Conservation (phyloP, 768 basidiomycete genomes). For the Coprinopsis cinerea region DNA sequence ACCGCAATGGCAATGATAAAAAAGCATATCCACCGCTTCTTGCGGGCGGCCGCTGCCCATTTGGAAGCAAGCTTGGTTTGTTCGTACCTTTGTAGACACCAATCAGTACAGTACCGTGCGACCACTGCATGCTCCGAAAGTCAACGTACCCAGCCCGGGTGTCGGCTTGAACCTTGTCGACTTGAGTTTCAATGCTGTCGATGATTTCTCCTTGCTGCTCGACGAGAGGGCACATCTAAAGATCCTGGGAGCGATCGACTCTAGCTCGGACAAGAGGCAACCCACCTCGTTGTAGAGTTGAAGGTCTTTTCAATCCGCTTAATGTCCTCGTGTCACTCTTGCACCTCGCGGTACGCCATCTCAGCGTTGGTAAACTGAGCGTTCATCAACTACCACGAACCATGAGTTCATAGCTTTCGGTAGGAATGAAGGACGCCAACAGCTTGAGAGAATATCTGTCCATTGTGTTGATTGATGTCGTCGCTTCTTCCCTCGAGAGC, state of each 20-base stretch:
- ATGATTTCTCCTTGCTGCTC: conserved; percentile 93
- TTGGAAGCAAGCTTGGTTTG: conserved; percentile 84
- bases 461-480: conserved; percentile 71
- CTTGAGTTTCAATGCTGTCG: conserved; percentile 74
- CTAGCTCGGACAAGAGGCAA: background rate
- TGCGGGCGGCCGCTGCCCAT: conserved; percentile 83
- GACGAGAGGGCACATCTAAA: conserved; percentile 87
- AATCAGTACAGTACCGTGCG: conserved; percentile 1
- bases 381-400: conserved; percentile 65
- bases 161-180: conserved; percentile 71
- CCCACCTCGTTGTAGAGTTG: conserved; percentile 93
- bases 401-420: conserved; percentile 3
- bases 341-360: conserved; percentile 93
- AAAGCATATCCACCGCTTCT: conserved; percentile 98
- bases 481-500: too few relatives aligned
- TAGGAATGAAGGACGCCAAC: conserved; percentile 30
- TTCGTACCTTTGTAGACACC: conserved; percentile 51
- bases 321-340: conserved; percentile 93
- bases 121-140: background rate
- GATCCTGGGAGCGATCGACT: background rate
- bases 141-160: conserved; percentile 71
- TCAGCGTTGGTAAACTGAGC: conserved; percentile 86
- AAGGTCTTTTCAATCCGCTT: conserved; percentile 87
- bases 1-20: conserved; percentile 60
- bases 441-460: conserved; percentile 88